Evolutionary conservation across 495 filamentous ascomycete genomes (phyloP).

Genomic region (Tuber indicum): DNA sequence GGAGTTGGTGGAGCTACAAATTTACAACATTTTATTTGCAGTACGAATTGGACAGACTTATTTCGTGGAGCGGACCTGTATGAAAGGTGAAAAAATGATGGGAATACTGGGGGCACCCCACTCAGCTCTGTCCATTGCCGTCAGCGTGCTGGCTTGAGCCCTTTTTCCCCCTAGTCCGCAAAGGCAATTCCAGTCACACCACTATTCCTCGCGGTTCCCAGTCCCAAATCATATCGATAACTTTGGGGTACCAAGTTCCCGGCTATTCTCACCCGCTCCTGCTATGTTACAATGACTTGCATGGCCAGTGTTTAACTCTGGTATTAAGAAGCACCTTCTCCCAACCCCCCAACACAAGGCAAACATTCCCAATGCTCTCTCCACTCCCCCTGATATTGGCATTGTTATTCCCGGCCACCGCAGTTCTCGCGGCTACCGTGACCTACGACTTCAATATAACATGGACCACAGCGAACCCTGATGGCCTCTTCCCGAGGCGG

Average conservation of each 20-base stretch:
- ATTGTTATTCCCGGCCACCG: constrained; percentile 40
- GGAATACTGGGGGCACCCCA: not conserved
- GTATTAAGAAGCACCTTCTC: constrained; percentile 9
- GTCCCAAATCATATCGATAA: not conserved
- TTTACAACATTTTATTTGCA: not conserved
- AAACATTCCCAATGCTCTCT: constrained; percentile 17
- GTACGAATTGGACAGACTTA: not conserved
- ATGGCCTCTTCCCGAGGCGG: constrained; percentile 59
- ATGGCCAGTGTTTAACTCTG: not conserved
- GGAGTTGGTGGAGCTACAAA: not conserved
- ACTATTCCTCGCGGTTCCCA: not conserved
- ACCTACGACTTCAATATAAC: constrained; percentile 71
- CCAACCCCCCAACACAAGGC: constrained; percentile 7
- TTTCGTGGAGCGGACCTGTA: not conserved
- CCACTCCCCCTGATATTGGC: constrained; percentile 39
- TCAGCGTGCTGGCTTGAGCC: not conserved
- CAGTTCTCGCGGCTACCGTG: constrained; percentile 55
- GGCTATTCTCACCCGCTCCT: not conserved
- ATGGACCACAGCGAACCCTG: constrained; percentile 77
- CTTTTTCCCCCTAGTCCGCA: not conserved
- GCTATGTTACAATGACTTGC: not conserved
- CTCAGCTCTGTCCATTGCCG: not conserved
- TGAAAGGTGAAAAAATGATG: not conserved
- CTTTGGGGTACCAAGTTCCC: not conserved
- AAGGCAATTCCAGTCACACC: not conserved